Percentiles rank a stretch among this genome's conserved stretches.
phyloP scores from a whole-genome alignment of 306 rosid genomes.

The Begonia peltatifolia region DNA sequence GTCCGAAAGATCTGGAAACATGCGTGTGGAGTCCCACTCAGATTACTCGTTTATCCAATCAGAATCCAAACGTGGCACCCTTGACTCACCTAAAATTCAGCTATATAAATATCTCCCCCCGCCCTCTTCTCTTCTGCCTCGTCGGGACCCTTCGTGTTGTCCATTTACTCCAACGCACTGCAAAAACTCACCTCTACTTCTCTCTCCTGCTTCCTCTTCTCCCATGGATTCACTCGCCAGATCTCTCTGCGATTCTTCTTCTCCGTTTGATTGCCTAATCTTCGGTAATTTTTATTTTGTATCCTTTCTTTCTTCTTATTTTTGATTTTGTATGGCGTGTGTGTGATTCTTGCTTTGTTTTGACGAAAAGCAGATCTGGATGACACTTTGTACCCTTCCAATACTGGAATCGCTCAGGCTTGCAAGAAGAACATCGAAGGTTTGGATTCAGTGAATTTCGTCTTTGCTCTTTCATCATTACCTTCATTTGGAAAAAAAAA shows the following conservation, averaged over 20 bases:
- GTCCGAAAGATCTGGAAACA: no score
- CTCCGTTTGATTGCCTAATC: conserved; percentile 19
- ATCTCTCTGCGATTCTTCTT: conserved; percentile 6
- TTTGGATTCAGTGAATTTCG: neutral
- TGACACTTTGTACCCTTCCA: conserved; percentile 63
- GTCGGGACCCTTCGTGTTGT: neutral
- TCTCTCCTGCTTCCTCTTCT: conserved; percentile 5
- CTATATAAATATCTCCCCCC: neutral
- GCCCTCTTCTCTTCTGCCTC: neutral
- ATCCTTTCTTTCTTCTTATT: neutral
- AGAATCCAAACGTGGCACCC: no score
- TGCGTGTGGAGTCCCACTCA: no score
- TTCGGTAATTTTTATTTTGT: conserved; percentile 28
- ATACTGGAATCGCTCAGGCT: conserved; percentile 35
- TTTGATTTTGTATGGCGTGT: neutral
- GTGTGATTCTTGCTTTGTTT: neutral
- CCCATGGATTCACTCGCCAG: conserved; percentile 10
- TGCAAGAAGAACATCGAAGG: conserved; percentile 70
- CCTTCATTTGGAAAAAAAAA: no score
- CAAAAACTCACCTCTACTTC: neutral
- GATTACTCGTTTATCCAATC: no score
- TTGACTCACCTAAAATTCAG: no score
- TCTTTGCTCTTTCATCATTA: neutral
- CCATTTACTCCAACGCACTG: neutral
- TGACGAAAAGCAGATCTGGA: conserved; percentile 44